phyloP scores from a whole-genome alignment of 129 eudicot genomes.

The Flaveria brownii region DNA sequence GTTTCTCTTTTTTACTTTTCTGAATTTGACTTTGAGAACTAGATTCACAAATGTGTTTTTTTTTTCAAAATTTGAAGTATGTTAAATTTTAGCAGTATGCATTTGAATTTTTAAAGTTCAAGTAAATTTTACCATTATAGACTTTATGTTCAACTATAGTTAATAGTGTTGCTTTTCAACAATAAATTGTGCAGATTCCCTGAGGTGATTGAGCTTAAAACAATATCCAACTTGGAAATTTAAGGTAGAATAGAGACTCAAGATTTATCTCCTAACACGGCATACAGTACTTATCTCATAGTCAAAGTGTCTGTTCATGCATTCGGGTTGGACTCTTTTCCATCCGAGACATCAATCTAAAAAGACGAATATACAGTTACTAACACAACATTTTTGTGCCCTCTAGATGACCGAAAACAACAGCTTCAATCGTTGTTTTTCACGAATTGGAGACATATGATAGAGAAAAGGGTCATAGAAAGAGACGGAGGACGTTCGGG shows the following conservation, averaged over 20 bases:
- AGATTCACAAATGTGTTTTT: too few relatives aligned
- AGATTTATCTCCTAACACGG: slow-evolving; percentile 49
- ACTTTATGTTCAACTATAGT: not conserved
- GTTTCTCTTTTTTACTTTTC: too few relatives aligned
- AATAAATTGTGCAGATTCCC: slow-evolving; percentile 40
- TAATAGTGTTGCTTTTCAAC: not conserved
- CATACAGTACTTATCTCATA: slow-evolving; percentile 56
- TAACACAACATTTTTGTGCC: slow-evolving; percentile 45
- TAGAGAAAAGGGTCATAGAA: slow-evolving; percentile 40
- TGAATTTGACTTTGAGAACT: too few relatives aligned
- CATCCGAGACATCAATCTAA: slow-evolving; percentile 41
- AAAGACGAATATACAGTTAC: slow-evolving; percentile 23
- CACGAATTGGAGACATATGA: slow-evolving; percentile 43
- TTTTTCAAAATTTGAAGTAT: not conserved
- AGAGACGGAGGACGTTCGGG: slow-evolving; percentile 34
- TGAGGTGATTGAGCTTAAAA: slow-evolving; percentile 57
- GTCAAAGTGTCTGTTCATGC: slow-evolving; percentile 39
- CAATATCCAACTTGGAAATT: slow-evolving; percentile 42
- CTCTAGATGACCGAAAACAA: slow-evolving; percentile 27
- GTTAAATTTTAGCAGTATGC: not conserved
- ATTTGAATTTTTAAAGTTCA: not conserved
- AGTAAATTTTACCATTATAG: not conserved
- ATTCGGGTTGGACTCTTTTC: slow-evolving; percentile 59
- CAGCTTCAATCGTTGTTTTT: slow-evolving; percentile 42
- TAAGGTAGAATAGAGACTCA: slow-evolving; percentile 45